These are phyloP conservation scores for Rhodotorula sphaerocarpa DNA, from an alignment of 768 basidiomycete genomes.

Conservation along the genomic window DNA sequence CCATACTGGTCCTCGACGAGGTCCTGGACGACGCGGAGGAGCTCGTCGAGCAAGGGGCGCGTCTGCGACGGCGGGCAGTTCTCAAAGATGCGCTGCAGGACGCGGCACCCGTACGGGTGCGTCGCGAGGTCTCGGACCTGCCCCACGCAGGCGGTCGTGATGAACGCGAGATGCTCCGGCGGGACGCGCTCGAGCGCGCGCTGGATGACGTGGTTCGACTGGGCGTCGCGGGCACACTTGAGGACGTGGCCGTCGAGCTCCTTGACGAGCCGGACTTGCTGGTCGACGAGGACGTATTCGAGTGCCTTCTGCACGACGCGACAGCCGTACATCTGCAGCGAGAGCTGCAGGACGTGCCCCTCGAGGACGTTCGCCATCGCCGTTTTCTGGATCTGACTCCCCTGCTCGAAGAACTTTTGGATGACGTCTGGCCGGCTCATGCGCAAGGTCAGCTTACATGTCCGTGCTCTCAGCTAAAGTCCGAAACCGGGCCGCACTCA, in stretches of 20 bases:
- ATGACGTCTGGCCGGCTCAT: conserved; percentile 56
- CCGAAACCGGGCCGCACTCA: conserved; percentile 45
- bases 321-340: conserved; percentile 91
- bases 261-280: conserved; percentile 64
- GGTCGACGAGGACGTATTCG: conserved; percentile 67
- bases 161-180: conserved; percentile 65
- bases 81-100: conserved; percentile 85
- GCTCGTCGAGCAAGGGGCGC: conserved; percentile 67
- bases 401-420: conserved; percentile 86
- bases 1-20: conserved; percentile 90
- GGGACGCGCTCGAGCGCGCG: conserved; percentile 75
- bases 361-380: conserved; percentile 65
- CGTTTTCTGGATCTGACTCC: conserved; percentile 64
- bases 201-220: conserved; percentile 85
- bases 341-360: conserved; percentile 64
- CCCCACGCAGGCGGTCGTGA: conserved; percentile 60
- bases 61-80: conserved; percentile 63
- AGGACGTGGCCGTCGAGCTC: conserved; percentile 74
- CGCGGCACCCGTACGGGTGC: conserved; percentile 89
- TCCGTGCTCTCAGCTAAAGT: too few species aligned
- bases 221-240: conserved; percentile 77
- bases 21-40: conserved; percentile 60
- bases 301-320: conserved; percentile 91
- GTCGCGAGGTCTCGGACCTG: conserved; percentile 72
- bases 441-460: not conserved